A percentile compares a stretch with the other conserved stretches of the same genome.
Evolutionary conservation across 805 yeast genomes (phyloP).

Genomic region (Lipomyces yamanashiensis): DNA sequence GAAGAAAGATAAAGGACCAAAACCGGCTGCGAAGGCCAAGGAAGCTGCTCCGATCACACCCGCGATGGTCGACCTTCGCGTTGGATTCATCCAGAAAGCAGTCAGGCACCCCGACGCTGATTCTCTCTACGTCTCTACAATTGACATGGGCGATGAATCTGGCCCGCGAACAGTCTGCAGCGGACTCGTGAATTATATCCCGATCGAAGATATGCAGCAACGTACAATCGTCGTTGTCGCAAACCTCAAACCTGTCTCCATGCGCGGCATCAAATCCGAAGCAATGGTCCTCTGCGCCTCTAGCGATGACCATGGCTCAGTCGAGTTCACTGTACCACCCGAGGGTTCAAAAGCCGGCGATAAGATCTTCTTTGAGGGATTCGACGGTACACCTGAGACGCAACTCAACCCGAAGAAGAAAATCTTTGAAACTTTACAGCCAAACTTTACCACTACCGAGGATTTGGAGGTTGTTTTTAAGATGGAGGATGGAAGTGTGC

Average conservation of each 20-base stretch:
- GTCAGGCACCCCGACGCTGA: slow-evolving; percentile 98
- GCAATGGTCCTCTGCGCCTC: slow-evolving; percentile 96
- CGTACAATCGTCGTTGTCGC: slow-evolving; percentile 86
- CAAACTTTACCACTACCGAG: slow-evolving; percentile 81
- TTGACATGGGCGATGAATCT: slow-evolving; percentile 93
- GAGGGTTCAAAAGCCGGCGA: slow-evolving; percentile 93
- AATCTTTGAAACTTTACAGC: slow-evolving; percentile 95
- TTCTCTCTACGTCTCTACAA: slow-evolving; percentile 92
- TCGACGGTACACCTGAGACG: slow-evolving; percentile 84
- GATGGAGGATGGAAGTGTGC: slow-evolving; percentile 59
- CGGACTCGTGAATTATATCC: slow-evolving; percentile 87
- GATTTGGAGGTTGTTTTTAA: slow-evolving; percentile 78
- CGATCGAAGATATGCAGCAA: slow-evolving; percentile 94
- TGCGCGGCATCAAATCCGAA: slow-evolving; percentile 94
- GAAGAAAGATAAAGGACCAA: slow-evolving; percentile 56
- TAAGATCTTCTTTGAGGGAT: slow-evolving; percentile 92
- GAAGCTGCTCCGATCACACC: slow-evolving; percentile 70
- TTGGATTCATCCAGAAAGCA: slow-evolving; percentile 96
- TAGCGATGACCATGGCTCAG: slow-evolving; percentile 54
- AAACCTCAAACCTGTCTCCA: slow-evolving; percentile 94
- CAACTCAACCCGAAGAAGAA: slow-evolving; percentile 97
- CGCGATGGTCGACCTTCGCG: slow-evolving; percentile 86
- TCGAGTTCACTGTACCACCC: slow-evolving; percentile 96
- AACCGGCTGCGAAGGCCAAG: slow-evolving; percentile 51
- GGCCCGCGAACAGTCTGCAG: slow-evolving; percentile 99